These are phyloP conservation scores for Rhizophagus clarus DNA, from an alignment of 192 early-diverging fungal genomes.

Conservation along the genomic window DNA sequence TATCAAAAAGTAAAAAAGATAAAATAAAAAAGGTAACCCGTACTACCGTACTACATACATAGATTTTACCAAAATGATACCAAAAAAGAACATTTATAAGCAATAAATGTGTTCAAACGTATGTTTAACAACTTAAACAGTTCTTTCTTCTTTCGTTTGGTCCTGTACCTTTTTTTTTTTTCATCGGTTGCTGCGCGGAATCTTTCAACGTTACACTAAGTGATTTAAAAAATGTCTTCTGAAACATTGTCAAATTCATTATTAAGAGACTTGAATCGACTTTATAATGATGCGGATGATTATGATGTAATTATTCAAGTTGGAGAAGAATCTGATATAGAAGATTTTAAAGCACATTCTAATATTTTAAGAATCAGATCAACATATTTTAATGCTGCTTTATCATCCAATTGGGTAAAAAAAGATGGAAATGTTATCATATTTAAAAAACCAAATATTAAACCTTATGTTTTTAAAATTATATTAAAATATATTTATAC, in stretches of 20 bases:
- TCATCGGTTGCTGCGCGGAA: too few relatives aligned
- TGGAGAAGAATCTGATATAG: conserved; percentile 1
- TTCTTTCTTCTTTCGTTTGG: too few relatives aligned
- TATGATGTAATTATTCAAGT: conserved; percentile 16
- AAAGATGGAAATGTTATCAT: neutral
- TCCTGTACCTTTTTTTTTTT: too few relatives aligned
- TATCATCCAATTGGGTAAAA: conserved; percentile 12
- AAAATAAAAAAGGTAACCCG: too few relatives aligned
- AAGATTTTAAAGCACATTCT: conserved; percentile 20
- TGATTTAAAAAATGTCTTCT: neutral
- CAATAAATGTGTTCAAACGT: too few relatives aligned
- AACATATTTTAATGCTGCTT: conserved; percentile 15
- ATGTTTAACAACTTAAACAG: too few relatives aligned
- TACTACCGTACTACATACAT: too few relatives aligned
- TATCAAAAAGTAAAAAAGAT: too few relatives aligned
- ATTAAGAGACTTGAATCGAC: conserved; percentile 3
- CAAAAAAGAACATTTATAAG: too few relatives aligned
- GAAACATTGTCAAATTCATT: neutral
- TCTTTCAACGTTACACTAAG: too few relatives aligned
- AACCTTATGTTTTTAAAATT: neutral
- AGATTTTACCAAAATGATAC: too few relatives aligned
- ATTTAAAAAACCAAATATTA: conserved; percentile 29
- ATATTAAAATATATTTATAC: conserved; percentile 26
- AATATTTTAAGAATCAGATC: conserved; percentile 17
- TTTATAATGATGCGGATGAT: conserved; percentile 11